A percentile compares a stretch with the other conserved stretches of the same genome.
Evolutionary conservation across 345 rosid genomes (phyloP).

Genomic region (Ceriops zippeliana): DNA sequence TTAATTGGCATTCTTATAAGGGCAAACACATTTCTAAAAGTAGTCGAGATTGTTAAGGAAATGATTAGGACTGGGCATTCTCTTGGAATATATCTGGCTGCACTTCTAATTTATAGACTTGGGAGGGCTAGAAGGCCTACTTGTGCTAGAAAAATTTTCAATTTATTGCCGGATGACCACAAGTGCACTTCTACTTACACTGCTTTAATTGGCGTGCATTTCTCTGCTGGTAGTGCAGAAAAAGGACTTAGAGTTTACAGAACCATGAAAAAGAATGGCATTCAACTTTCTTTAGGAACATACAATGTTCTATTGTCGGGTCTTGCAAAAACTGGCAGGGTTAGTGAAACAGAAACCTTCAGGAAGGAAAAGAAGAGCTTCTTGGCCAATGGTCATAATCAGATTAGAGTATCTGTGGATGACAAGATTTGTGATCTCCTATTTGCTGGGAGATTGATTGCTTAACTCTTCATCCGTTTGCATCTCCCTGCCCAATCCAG

Average conservation of each 20-base stretch:
- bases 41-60: slow-evolving; percentile 45
- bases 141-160: slow-evolving; percentile 56
- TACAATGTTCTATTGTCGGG: slow-evolving; percentile 61
- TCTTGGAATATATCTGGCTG: slow-evolving; percentile 53
- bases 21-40: slow-evolving; percentile 34
- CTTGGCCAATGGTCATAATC: slow-evolving; percentile 25
- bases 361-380: slow-evolving; percentile 62
- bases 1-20: slow-evolving; percentile 54
- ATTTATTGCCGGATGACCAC: slow-evolving; percentile 54
- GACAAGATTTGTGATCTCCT: slow-evolving; percentile 74
- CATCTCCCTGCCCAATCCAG: background rate
- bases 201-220: slow-evolving; percentile 60
- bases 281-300: slow-evolving; percentile 61
- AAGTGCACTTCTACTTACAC: slow-evolving; percentile 65
- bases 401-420: slow-evolving; percentile 30
- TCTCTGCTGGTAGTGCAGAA: slow-evolving; percentile 68
- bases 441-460: slow-evolving; percentile 36
- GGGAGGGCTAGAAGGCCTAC: slow-evolving; percentile 74
- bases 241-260: slow-evolving; percentile 58
- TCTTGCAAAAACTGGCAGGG: slow-evolving; percentile 55
- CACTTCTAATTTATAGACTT: slow-evolving; percentile 58
- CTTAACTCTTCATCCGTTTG: slow-evolving; percentile 4
- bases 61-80: slow-evolving; percentile 56
- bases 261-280: slow-evolving; percentile 51
- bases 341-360: slow-evolving; percentile 37